Percentiles rank a stretch among this genome's conserved stretches.
phyloP scores from a whole-genome alignment of 257 asterid genomes.

The Solanum raphanifolium region DNA sequence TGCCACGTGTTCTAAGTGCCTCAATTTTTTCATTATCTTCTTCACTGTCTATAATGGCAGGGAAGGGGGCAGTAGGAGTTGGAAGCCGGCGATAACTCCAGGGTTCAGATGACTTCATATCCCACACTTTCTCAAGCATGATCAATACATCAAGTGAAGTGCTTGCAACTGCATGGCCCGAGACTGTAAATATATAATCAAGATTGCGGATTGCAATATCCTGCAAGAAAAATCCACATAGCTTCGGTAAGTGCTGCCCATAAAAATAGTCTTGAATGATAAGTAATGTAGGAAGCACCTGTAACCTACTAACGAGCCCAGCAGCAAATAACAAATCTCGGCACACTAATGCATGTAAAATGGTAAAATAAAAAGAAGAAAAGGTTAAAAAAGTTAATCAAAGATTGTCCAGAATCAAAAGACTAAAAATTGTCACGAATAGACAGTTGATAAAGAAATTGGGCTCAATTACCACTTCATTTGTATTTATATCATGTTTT shows the following conservation, averaged over 20 bases:
- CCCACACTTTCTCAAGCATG: conserved; percentile 64
- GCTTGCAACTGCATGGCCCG: conserved; percentile 47
- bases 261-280: background rate
- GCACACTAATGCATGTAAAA: background rate
- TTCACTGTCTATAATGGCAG: conserved; percentile 73
- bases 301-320: background rate
- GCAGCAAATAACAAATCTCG: background rate
- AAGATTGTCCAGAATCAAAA: background rate
- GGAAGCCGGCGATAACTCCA: conserved; percentile 90
- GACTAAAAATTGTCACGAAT: background rate
- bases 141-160: conserved; percentile 64
- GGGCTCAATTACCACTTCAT: background rate
- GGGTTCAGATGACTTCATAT: conserved; percentile 70
- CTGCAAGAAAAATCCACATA: conserved; percentile 41
- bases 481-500: background rate
- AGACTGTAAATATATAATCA: conserved; percentile 74
- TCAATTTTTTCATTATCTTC: conserved; percentile 61
- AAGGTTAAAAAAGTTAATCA: background rate
- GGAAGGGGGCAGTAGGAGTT: conserved; percentile 84
- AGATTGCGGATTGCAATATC: conserved; percentile 85
- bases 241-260: background rate
- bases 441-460: background rate
- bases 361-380: background rate
- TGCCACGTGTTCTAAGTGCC: conserved; percentile 37
- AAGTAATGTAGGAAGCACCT: background rate